Evolutionary conservation across 2,329 filamentous ascomycete species (phyloP).

Genomic region (Cyphellophora attinorum): DNA sequence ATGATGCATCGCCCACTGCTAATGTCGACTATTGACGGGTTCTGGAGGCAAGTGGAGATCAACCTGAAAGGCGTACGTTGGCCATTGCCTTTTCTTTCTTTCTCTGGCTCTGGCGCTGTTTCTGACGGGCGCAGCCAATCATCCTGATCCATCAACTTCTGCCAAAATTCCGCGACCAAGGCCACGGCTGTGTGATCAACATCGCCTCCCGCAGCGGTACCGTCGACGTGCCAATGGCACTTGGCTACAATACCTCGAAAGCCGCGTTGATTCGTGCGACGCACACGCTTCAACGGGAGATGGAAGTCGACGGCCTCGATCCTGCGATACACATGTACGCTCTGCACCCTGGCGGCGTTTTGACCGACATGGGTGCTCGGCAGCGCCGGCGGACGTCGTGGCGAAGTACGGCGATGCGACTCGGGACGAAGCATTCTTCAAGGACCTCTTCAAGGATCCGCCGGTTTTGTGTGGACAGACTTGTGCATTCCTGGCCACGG

Average conservation of each 20-base stretch:
- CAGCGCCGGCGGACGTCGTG: constrained; percentile 5
- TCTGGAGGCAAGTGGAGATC: constrained; percentile 12
- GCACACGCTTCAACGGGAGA: constrained; percentile 10
- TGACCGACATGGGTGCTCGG: constrained; percentile 7
- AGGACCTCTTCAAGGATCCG: constrained; percentile 9
- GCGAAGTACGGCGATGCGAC: constrained; percentile 4
- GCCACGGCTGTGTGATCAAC: constrained; percentile 10
- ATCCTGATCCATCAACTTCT: constrained; percentile 7
- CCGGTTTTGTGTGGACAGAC: constrained; percentile 12
- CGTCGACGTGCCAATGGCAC: constrained; percentile 10
- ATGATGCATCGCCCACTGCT: constrained; percentile 17
- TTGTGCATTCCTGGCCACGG: constrained; percentile 8
- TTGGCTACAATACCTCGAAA: constrained; percentile 10
- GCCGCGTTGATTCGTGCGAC: constrained; percentile 9
- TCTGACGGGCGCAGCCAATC: constrained; percentile 4
- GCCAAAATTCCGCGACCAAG: constrained; percentile 7
- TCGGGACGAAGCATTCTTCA: constrained; percentile 5
- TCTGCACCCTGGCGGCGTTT: constrained; percentile 10
- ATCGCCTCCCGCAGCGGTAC: constrained; percentile 11
- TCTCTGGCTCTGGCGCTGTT: too few relatives aligned
- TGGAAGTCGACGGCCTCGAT: constrained; percentile 9
- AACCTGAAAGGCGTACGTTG: constrained; percentile 12
- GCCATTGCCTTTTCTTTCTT: background rate
- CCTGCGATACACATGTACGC: constrained; percentile 8
- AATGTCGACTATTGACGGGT: constrained; percentile 10